phyloP scores from a whole-genome alignment of 2,329 filamentous ascomycete species.

The Nothophaeocryptopus gaeumannii region DNA sequence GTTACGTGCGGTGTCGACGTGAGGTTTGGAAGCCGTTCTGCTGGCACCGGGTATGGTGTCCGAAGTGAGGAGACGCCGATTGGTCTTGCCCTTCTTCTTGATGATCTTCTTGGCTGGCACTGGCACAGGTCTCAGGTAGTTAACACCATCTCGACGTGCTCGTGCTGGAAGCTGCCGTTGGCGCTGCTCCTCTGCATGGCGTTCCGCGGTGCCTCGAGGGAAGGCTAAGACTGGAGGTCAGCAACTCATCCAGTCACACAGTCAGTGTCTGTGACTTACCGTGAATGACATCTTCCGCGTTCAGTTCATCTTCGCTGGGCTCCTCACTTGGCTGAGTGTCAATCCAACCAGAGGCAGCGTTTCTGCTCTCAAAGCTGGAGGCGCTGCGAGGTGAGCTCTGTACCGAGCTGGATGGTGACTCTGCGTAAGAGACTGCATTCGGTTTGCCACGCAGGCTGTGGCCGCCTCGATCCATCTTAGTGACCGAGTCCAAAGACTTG shows the following conservation, averaged over 20 bases:
- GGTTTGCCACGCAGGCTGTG: conserved; percentile 15
- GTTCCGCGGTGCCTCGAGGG: neutral
- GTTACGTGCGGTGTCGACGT: conserved; percentile 38
- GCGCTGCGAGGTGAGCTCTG: conserved; percentile 12
- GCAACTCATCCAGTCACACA: too few species aligned
- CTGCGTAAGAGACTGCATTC: conserved; percentile 21
- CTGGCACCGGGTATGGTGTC: conserved; percentile 10
- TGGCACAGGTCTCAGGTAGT: conserved; percentile 21
- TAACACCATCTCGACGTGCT: conserved; percentile 25
- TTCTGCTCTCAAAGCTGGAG: conserved; percentile 14
- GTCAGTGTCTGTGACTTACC: conserved; percentile 10
- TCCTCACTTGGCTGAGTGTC: neutral
- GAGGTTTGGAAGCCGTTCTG: neutral
- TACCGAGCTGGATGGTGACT: conserved; percentile 19
- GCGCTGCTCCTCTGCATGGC: neutral
- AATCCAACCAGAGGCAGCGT: neutral
- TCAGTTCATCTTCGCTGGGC: conserved; percentile 26
- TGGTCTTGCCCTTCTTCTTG: conserved; percentile 10
- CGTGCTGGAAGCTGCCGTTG: conserved; percentile 24
- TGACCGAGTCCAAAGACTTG: conserved; percentile 26
- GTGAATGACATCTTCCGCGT: conserved; percentile 24
- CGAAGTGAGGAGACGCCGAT: conserved; percentile 16
- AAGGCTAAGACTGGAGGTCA: too few species aligned
- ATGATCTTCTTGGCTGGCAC: conserved; percentile 8
- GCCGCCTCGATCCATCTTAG: conserved; percentile 24